Percentiles rank a stretch among this genome's conserved stretches.
phyloP scores from a whole-genome alignment of 768 basidiomycete species.

The Suillus sp. region DNA sequence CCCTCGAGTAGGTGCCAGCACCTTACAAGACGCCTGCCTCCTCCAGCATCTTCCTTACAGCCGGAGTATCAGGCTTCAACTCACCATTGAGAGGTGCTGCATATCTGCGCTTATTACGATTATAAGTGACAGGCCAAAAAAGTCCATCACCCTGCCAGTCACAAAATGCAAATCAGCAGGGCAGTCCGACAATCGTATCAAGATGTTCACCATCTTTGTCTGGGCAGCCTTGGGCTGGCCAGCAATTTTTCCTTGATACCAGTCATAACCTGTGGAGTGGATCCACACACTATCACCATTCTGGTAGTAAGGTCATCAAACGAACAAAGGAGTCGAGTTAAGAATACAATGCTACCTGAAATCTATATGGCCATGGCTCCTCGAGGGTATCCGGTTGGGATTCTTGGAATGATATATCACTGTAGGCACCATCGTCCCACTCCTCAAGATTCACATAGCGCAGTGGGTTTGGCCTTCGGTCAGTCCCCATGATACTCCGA shows the following conservation, averaged over 20 bases:
- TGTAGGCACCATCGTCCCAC: slow-evolving; percentile 30
- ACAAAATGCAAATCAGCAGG: not conserved
- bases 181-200: not conserved
- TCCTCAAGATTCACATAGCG: slow-evolving; percentile 27
- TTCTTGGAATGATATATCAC: slow-evolving; percentile 21
- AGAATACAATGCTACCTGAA: slow-evolving; percentile 35
- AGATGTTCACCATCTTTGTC: slow-evolving; percentile 46
- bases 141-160: slow-evolving; percentile 47
- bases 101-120: slow-evolving; percentile 49
- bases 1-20: not conserved
- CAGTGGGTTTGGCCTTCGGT: slow-evolving; percentile 13
- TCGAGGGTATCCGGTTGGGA: slow-evolving; percentile 44
- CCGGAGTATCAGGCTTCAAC: slow-evolving; percentile 58
- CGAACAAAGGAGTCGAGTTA: slow-evolving; percentile 1
- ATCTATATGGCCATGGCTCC: slow-evolving; percentile 54
- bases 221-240: slow-evolving; percentile 45
- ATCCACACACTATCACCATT: slow-evolving; percentile 55
- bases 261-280: slow-evolving; percentile 49
- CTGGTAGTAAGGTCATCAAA: slow-evolving; percentile 28
- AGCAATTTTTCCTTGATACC: slow-evolving; percentile 52
- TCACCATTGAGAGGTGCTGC: slow-evolving; percentile 68
- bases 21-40: slow-evolving; percentile 38
- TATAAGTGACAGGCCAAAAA: slow-evolving; percentile 55
- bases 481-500: slow-evolving; percentile 8
- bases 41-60: slow-evolving; percentile 48